phyloP scores from a whole-genome alignment of 176 grass and related monocot genomes.

The Oryza nivara region DNA sequence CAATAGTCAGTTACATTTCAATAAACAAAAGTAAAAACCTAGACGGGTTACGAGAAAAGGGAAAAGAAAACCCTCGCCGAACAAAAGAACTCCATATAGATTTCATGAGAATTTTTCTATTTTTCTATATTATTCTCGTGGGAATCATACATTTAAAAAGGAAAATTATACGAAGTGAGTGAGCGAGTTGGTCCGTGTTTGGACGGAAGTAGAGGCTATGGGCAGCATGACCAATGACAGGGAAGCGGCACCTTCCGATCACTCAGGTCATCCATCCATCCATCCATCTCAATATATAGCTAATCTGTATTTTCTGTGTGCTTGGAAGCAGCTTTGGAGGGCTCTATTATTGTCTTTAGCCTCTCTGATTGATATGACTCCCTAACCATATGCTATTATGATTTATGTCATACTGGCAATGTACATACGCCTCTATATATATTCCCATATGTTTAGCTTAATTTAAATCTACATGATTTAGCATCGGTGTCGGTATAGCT shows the following conservation, averaged over 20 bases:
- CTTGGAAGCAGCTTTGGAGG: not conserved
- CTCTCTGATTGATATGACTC: conserved; percentile 27
- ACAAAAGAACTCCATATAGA: not conserved
- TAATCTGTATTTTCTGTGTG: not conserved
- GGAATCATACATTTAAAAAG: not conserved
- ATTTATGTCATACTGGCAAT: not conserved
- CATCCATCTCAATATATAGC: not conserved
- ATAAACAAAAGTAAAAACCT: too few species aligned
- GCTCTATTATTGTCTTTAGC: not conserved
- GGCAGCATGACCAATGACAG: conserved; percentile 6
- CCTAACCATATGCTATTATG: conserved; percentile 20
- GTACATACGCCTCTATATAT: not conserved
- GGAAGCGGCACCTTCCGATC: conserved; percentile 1
- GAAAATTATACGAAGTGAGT: not conserved
- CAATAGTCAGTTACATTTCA: too few species aligned
- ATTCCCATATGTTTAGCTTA: not conserved
- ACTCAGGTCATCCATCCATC: not conserved
- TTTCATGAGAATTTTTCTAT: not conserved
- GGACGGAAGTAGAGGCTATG: not conserved
- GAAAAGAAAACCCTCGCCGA: too few species aligned
- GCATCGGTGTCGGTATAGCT: not conserved
- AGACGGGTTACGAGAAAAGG: too few species aligned
- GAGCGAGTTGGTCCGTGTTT: not conserved
- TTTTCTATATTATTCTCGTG: not conserved
- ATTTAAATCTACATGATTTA: not conserved